Evolutionary conservation across 345 rosid species (phyloP).

Genomic region (Populus nigra): DNA sequence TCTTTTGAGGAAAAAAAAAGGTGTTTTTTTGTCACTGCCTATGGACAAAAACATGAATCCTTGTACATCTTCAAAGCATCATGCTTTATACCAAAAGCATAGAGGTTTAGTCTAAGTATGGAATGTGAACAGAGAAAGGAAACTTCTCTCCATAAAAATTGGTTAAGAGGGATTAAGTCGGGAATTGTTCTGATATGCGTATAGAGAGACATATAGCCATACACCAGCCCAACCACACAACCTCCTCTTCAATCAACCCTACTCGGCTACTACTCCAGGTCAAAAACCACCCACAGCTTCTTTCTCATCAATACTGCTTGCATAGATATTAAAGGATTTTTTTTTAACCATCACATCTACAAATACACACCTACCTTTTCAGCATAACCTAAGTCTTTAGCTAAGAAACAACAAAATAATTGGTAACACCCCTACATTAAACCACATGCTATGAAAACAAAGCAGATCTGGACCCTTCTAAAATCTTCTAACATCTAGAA

Average conservation of each 20-base stretch:
- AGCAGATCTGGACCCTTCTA: not conserved
- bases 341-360: not conserved
- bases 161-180: not conserved
- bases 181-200: not conserved
- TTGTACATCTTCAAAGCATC: not conserved
- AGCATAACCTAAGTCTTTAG: not conserved
- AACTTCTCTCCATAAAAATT: not conserved
- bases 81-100: not conserved
- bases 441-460: not conserved
- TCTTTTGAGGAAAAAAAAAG: not conserved
- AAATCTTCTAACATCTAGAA: not conserved
- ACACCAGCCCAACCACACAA: not conserved
- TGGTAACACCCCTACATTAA: not conserved
- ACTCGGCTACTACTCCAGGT: not conserved
- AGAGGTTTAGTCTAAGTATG: not conserved
- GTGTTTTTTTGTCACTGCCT: not conserved
- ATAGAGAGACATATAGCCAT: not conserved
- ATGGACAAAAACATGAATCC: not conserved
- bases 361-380: not conserved
- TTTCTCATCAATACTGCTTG: not conserved
- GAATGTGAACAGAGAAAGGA: not conserved
- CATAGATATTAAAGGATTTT: not conserved
- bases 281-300: not conserved
- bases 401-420: not conserved
- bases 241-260: not conserved